These are phyloP conservation scores for Gaeumannomyces tritici DNA, from an alignment of 2,329 filamentous ascomycete genomes.

Conservation along the genomic window DNA sequence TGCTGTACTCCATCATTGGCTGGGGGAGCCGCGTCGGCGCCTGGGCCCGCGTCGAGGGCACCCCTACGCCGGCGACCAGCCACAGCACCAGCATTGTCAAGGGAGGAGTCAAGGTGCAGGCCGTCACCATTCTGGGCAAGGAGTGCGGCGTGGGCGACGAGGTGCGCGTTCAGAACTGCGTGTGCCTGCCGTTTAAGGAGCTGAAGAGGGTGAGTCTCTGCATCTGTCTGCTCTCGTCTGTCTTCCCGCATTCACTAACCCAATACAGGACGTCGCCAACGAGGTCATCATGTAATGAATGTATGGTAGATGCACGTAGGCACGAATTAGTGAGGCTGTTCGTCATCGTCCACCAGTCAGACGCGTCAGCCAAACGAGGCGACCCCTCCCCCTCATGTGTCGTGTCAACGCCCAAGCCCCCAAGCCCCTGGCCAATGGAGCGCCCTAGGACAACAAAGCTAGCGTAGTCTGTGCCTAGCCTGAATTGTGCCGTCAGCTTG, in stretches of 20 bases:
- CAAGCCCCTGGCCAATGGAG: not conserved
- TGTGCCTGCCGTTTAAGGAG: slow-evolving; percentile 96
- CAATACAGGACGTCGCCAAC: slow-evolving; percentile 64
- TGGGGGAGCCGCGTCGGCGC: slow-evolving; percentile 94
- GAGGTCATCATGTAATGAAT: slow-evolving; percentile 77
- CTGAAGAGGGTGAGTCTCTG: slow-evolving; percentile 70
- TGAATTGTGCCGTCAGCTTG: not conserved
- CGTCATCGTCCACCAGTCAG: not conserved
- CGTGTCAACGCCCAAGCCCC: too few species aligned
- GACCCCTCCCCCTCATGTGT: not conserved
- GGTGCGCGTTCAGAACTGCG: slow-evolving; percentile 92
- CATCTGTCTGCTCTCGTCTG: too few species aligned
- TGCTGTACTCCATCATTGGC: slow-evolving; percentile 92
- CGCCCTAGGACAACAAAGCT: not conserved
- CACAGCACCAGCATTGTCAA: slow-evolving; percentile 93
- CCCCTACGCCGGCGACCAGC: slow-evolving; percentile 75
- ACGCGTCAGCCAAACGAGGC: not conserved
- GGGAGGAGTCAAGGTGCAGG: slow-evolving; percentile 97
- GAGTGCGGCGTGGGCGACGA: slow-evolving; percentile 92
- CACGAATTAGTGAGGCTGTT: not conserved
- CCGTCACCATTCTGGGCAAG: slow-evolving; percentile 94
- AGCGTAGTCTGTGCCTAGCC: not conserved
- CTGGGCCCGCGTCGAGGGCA: slow-evolving; percentile 97
- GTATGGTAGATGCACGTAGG: not conserved
- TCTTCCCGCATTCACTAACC: slow-evolving; percentile 10